A percentile compares a stretch with the other conserved stretches of the same genome.
phyloP scores from a whole-genome alignment of 2,329 filamentous ascomycete species.

The Talaromyces sp. region DNA sequence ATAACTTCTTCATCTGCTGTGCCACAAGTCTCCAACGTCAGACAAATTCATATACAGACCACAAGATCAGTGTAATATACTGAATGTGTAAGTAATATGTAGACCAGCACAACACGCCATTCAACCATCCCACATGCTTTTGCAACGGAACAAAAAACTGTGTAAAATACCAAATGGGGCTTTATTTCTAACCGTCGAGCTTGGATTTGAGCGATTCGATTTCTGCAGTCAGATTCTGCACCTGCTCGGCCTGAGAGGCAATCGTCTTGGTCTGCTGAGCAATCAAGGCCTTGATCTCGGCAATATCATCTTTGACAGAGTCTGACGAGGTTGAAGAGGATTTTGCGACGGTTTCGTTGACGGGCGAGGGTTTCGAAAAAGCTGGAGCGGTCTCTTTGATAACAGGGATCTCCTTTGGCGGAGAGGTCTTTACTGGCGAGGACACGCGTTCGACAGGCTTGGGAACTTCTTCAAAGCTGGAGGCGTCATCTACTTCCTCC shows the following conservation, averaged over 20 bases:
- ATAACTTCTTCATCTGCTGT: not conserved
- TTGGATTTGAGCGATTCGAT: conserved; percentile 67
- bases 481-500: conserved; percentile 53
- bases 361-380: conserved; percentile 31
- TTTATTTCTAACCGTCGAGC: not conserved
- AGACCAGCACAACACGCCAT: not conserved
- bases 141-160: not conserved
- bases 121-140: too few relatives aligned
- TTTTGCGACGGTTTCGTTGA: conserved; percentile 22
- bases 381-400: conserved; percentile 1
- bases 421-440: conserved; percentile 15
- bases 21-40: not conserved
- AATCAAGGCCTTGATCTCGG: conserved; percentile 72
- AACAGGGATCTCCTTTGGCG: not conserved
- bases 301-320: conserved; percentile 60
- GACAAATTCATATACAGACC: not conserved
- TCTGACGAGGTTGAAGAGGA: conserved; percentile 37
- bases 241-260: conserved; percentile 69
- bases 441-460: conserved; percentile 62
- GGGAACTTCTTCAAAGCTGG: conserved; percentile 80
- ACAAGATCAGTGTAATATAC: not conserved
- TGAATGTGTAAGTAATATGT: not conserved
- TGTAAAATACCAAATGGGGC: not conserved
- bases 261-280: conserved; percentile 74
- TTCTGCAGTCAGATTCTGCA: conserved; percentile 63